A percentile compares a stretch with the other conserved stretches of the same genome.
Conservation (phyloP, 1,139 yeast species). For the Hansenula anomala region DNA sequence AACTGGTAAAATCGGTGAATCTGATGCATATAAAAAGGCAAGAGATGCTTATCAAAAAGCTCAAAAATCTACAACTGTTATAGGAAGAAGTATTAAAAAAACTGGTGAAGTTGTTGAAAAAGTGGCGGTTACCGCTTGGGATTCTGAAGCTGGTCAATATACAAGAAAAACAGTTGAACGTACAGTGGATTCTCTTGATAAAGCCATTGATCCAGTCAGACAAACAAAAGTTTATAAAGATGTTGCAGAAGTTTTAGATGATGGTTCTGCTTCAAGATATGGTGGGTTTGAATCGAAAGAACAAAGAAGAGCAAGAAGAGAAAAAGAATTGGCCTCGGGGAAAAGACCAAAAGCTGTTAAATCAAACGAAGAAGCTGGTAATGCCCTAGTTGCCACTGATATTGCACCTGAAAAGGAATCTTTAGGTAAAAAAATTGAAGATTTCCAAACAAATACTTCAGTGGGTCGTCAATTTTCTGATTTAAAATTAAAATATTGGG, state of each 20-base stretch:
- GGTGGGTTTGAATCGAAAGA: conserved; percentile 93
- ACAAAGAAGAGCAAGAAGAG: conserved; percentile 71
- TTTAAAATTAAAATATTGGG: conserved; percentile 70
- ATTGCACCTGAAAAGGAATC: conserved; percentile 69
- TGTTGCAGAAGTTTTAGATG: conserved; percentile 85
- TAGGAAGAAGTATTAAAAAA: conserved; percentile 78
- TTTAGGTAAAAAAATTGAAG: conserved; percentile 64
- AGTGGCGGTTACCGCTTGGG: conserved; percentile 94
- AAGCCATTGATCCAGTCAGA: conserved; percentile 91
- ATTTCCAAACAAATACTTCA: conserved; percentile 62
- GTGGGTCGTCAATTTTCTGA: conserved; percentile 63
- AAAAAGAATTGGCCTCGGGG: conserved; percentile 60
- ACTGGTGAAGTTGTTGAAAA: conserved; percentile 95
- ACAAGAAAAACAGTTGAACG: conserved; percentile 77
- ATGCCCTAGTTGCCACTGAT: conserved; percentile 77
- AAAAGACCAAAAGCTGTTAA: conserved; percentile 60
- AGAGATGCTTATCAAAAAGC: conserved; percentile 90
- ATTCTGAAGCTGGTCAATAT: conserved; percentile 84
- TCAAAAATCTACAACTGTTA: conserved; percentile 72
- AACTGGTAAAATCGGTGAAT: conserved; percentile 90
- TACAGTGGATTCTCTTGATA: conserved; percentile 75
- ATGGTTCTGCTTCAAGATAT: conserved; percentile 81
- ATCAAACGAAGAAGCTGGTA: conserved; percentile 84
- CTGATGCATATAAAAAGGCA: conserved; percentile 90
- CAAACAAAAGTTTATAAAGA: conserved; percentile 87